phyloP scores from a whole-genome alignment of 139 green algal species.

The Closterium sp. region DNA sequence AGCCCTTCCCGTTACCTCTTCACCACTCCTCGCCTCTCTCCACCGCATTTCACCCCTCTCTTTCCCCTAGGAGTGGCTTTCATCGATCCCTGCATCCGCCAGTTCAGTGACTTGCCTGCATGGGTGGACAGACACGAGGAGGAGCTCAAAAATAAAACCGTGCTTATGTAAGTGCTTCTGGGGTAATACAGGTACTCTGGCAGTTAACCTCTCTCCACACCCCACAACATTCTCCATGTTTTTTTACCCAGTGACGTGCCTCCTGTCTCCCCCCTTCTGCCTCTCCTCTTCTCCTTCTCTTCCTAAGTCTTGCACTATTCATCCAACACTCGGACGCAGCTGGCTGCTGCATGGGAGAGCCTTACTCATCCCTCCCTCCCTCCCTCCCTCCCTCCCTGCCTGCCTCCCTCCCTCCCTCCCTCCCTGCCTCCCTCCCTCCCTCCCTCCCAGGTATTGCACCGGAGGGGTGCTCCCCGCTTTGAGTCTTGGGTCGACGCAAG shows the following conservation, averaged over 20 bases:
- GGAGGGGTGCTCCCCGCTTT: conserved; percentile 73
- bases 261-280: too few relatives aligned
- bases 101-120: conserved; percentile 69
- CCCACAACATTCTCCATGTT: too few relatives aligned
- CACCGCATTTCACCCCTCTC: too few relatives aligned
- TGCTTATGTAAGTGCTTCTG: neutral
- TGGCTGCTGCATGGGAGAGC: too few relatives aligned
- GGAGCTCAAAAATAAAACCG: neutral
- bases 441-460: conserved; percentile 76
- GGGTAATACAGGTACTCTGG: too few relatives aligned
- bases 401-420: neutral
- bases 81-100: conserved; percentile 55
- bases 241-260: too few relatives aligned
- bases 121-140: conserved; percentile 56
- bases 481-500: too few relatives aligned
- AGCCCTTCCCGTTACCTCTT: too few relatives aligned
- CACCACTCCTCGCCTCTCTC: too few relatives aligned
- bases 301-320: too few relatives aligned
- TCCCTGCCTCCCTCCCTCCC: neutral
- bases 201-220: too few relatives aligned
- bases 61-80: conserved; percentile 39
- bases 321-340: too few relatives aligned
- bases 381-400: neutral
- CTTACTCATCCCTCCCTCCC: conserved; percentile 4
- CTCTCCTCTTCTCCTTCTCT: neutral